A percentile compares a stretch with the other conserved stretches of the same genome.
Evolutionary conservation across 495 filamentous ascomycete genomes (phyloP).

Genomic region (Podospora didyma): DNA sequence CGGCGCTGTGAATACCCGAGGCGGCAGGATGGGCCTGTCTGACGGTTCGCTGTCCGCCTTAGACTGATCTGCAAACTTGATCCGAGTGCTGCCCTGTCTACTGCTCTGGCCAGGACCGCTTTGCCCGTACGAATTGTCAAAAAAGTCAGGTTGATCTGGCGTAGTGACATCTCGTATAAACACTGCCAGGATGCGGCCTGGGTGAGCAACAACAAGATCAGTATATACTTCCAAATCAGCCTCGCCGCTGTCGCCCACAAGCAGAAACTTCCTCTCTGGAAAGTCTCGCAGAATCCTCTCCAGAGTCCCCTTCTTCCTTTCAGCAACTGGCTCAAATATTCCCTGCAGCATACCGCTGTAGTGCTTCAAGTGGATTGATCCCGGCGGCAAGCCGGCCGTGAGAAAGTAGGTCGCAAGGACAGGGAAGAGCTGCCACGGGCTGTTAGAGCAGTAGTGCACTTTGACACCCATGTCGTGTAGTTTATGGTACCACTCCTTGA

Average conservation of each 20-base stretch:
- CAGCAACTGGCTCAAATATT: slow-evolving; percentile 95
- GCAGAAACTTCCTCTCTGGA: slow-evolving; percentile 80
- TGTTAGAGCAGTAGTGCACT: slow-evolving; percentile 89
- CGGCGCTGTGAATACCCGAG: slow-evolving; percentile 26
- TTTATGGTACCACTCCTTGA: slow-evolving; percentile 80
- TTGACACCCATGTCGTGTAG: slow-evolving; percentile 76
- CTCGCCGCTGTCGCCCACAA: slow-evolving; percentile 94
- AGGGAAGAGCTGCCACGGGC: slow-evolving; percentile 94
- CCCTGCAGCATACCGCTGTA: slow-evolving; percentile 95
- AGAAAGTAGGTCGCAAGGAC: slow-evolving; percentile 80
- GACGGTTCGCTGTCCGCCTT: slow-evolving; percentile 22
- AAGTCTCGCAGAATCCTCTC: slow-evolving; percentile 87
- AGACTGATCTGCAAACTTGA: slow-evolving; percentile 7
- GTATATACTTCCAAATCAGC: slow-evolving; percentile 97
- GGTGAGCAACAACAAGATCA: slow-evolving; percentile 79
- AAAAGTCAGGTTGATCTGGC: slow-evolving; percentile 60
- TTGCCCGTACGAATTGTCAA: slow-evolving; percentile 61
- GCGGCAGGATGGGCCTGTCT: slow-evolving; percentile 30
- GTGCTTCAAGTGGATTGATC: slow-evolving; percentile 90
- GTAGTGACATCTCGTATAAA: slow-evolving; percentile 97
- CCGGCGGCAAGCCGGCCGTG: slow-evolving; percentile 72
- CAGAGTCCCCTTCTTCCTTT: slow-evolving; percentile 82
- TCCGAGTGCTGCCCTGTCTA: slow-evolving; percentile 18
- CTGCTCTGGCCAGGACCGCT: slow-evolving; percentile 11
- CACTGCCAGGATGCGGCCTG: slow-evolving; percentile 70